Evolutionary conservation across 2,329 filamentous ascomycete genomes (phyloP).

Genomic region (Neopestalotiopsis sp.): DNA sequence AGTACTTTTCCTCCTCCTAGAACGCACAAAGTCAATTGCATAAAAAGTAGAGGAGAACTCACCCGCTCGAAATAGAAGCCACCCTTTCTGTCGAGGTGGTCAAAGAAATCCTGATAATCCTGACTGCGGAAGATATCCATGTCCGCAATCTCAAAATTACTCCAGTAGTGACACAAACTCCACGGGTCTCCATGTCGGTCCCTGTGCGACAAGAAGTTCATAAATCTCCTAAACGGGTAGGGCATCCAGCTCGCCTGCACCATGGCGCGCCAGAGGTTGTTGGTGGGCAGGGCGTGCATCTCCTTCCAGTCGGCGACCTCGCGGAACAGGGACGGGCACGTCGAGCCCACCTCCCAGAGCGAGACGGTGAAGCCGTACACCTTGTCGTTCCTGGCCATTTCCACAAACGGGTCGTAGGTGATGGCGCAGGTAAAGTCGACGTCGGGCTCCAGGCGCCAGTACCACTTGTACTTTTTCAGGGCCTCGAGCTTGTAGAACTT

Average conservation of each 20-base stretch:
- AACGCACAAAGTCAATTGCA: neutral
- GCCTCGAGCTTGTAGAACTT: slow-evolving; percentile 49
- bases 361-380: slow-evolving; percentile 51
- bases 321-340: slow-evolving; percentile 48
- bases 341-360: slow-evolving; percentile 46
- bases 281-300: slow-evolving; percentile 37
- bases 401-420: slow-evolving; percentile 52
- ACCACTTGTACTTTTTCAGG: slow-evolving; percentile 49
- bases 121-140: slow-evolving; percentile 48
- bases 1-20: neutral
- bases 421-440: slow-evolving; percentile 50
- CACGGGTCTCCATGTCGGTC: slow-evolving; percentile 45
- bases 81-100: slow-evolving; percentile 44
- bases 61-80: slow-evolving; percentile 51
- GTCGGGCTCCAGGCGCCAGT: slow-evolving; percentile 51
- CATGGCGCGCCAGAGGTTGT: slow-evolving; percentile 45
- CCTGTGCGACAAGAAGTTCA: slow-evolving; percentile 42
- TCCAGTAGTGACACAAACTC: slow-evolving; percentile 53
- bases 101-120: slow-evolving; percentile 46
- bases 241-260: slow-evolving; percentile 46
- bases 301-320: slow-evolving; percentile 47
- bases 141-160: slow-evolving; percentile 53
- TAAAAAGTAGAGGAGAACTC: slow-evolving; percentile 24
- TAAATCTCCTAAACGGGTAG: slow-evolving; percentile 44
- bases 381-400: slow-evolving; percentile 49